Base-by-base conservation (phyloP, 73 alveolate genomes). In the Breviolum minutum region DNA sequence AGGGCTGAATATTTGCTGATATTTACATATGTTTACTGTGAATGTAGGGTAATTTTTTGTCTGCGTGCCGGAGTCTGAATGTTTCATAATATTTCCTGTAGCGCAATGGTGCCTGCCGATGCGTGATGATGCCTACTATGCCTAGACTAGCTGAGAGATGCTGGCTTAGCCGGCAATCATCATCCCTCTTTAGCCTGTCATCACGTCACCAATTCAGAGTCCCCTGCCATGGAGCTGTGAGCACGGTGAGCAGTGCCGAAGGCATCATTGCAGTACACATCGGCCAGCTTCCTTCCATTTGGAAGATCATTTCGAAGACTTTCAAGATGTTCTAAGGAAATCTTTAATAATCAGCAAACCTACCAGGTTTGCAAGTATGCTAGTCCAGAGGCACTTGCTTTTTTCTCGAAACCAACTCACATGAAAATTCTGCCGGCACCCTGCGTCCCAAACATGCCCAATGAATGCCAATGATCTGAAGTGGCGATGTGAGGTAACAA, bases 221-320 rank as follows among this genome's bases (percentile, higher is more conserved):
- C 86, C 63, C 86, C 27, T n/a, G 99, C 99, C 99, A 99, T 99
- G 86, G 99, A 99, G 79, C 99, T 95, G 99, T 99, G 99, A 24
- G 99, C 99, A 99, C 99, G 99, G 99, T 99, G 99, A 69, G 99
- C 99, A 40, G 99, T 99, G 26, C 99, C 99, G 96, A 99, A 99
- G 66, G 99, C 99, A 81, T 99, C 99, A 68, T 99, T 99, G 89
- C 99, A 99, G 99, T 96, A 99, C 85, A 99, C 77, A 92, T 99
- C 99, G 69, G 99, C 99, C 61, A 99, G 99, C 99, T 93, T 93
- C 82, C 92, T 62, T 80, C 63, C 48, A 19, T 20, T 22, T 6
- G 30, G 1, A 54, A 24, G 86, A 12, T n/a, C 61, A n/a, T n/a
- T n/a, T n/a, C n/a, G n/a, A n/a, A n/a, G n/a, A n/a, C n/a, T 27